Percentiles rank a stretch among this genome's conserved stretches.
Conservation (phyloP, 2,329 filamentous ascomycete genomes). For the Penicillium sp. region DNA sequence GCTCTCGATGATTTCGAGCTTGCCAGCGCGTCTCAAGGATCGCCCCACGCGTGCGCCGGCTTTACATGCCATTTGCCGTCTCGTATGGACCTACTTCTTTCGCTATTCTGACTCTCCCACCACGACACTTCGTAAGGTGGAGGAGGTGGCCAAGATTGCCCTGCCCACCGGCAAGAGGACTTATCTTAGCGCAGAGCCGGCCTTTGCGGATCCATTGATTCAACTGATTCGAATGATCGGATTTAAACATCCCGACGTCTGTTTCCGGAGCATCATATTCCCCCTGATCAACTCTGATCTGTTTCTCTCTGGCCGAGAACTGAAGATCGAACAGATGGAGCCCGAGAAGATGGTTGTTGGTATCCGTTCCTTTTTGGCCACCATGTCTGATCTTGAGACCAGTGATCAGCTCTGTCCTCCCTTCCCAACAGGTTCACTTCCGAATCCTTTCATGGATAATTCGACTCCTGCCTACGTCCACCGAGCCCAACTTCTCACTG, state of each 20-base stretch:
- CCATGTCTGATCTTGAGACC: constrained; percentile 91
- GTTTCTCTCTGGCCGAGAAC: constrained; percentile 74
- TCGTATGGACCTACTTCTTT: constrained; percentile 95
- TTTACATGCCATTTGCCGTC: constrained; percentile 82
- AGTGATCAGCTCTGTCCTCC: constrained; percentile 75
- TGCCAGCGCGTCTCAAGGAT: constrained; percentile 84
- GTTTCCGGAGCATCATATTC: constrained; percentile 90
- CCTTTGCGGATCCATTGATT: constrained; percentile 86
- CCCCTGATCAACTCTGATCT: constrained; percentile 90
- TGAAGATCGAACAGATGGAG: constrained; percentile 89
- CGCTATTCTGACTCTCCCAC: constrained; percentile 72
- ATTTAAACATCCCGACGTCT: constrained; percentile 90
- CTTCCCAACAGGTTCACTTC: constrained; percentile 68
- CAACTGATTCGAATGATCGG: constrained; percentile 94
- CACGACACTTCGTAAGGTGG: constrained; percentile 73
- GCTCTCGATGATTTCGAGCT: constrained; percentile 74
- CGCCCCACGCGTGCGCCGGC: constrained; percentile 74
- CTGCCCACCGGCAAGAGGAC: constrained; percentile 78
- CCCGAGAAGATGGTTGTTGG: constrained; percentile 97
- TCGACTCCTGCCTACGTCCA: constrained; percentile 38
- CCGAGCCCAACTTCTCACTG: constrained; percentile 40
- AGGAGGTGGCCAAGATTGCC: constrained; percentile 84
- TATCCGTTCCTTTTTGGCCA: constrained; percentile 87
- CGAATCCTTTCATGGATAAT: constrained; percentile 40
- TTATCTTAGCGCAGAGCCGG: constrained; percentile 77